A percentile compares a stretch with the other conserved stretches of the same genome.
phyloP scores from a whole-genome alignment of 495 filamentous ascomycete genomes.

The Xylaria sp. region DNA sequence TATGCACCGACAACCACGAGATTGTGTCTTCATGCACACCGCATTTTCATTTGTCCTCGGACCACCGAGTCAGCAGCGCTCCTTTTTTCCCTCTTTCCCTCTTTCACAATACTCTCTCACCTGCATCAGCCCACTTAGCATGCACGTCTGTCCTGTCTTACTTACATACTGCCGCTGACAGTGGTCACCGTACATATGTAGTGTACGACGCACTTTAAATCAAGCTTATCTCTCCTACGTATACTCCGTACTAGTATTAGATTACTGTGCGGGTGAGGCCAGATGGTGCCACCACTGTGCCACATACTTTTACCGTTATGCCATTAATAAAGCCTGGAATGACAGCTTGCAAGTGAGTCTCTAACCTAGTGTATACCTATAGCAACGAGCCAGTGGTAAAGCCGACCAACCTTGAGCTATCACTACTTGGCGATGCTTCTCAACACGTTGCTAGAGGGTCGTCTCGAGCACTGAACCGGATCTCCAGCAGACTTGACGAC shows the following conservation, averaged over 20 bases:
- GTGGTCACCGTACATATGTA: not conserved
- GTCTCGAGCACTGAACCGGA: not conserved
- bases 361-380: not conserved
- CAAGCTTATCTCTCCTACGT: not conserved
- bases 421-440: not conserved
- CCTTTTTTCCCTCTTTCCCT: not conserved
- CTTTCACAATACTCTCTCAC: too few species aligned
- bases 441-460: not conserved
- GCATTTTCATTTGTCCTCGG: slow-evolving; percentile 23
- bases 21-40: slow-evolving; percentile 34
- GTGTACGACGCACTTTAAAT: not conserved
- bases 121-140: not conserved
- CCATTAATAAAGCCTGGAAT: not conserved
- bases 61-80: not conserved
- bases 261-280: not conserved
- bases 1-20: slow-evolving; percentile 26
- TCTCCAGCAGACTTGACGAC: not conserved
- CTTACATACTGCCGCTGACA: not conserved
- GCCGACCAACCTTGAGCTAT: not conserved
- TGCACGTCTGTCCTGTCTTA: too few species aligned
- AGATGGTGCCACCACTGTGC: not conserved
- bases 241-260: too few species aligned
- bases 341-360: not conserved
- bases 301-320: not conserved
- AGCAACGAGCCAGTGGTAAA: not conserved